Percentiles rank a stretch among this genome's conserved stretches.
phyloP scores from a whole-genome alignment of 2,329 filamentous ascomycete genomes.

The Calonectria naviculata region DNA sequence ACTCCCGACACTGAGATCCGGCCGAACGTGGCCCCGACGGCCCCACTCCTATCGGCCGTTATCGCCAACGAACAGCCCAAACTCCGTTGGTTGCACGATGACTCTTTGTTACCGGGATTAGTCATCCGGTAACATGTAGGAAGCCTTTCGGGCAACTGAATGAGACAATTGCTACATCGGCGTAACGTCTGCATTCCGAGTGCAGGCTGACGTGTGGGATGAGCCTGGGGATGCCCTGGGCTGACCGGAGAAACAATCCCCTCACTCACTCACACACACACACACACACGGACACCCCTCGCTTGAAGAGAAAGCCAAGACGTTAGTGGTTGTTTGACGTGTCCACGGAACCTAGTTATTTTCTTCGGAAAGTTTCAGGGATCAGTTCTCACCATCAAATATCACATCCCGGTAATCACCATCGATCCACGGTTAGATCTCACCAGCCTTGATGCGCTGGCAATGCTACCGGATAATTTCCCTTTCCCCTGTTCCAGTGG shows the following conservation, averaged over 20 bases:
- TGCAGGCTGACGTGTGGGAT: background rate
- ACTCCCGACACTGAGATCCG: background rate
- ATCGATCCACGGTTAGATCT: conserved; percentile 9
- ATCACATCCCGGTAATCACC: background rate
- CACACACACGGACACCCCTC: too few species aligned
- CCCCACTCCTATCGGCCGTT: background rate
- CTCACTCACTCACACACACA: too few species aligned
- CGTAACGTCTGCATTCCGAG: background rate
- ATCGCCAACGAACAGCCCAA: background rate
- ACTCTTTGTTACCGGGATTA: background rate
- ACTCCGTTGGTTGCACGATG: background rate
- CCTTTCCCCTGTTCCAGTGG: background rate
- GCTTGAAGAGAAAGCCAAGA: background rate
- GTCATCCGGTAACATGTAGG: background rate
- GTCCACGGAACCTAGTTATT: background rate
- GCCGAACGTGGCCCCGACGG: background rate
- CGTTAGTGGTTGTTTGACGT: background rate
- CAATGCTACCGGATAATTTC: background rate
- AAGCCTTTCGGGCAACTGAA: background rate
- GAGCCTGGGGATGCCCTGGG: background rate
- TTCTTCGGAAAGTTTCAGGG: background rate
- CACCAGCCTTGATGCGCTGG: conserved; percentile 2
- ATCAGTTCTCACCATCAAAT: background rate
- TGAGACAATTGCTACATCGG: background rate
- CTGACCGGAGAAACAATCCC: conserved; percentile 3